These are phyloP conservation scores for Penicillium expansum DNA, from an alignment of 2,329 filamentous ascomycete species.

Conservation along the genomic window DNA sequence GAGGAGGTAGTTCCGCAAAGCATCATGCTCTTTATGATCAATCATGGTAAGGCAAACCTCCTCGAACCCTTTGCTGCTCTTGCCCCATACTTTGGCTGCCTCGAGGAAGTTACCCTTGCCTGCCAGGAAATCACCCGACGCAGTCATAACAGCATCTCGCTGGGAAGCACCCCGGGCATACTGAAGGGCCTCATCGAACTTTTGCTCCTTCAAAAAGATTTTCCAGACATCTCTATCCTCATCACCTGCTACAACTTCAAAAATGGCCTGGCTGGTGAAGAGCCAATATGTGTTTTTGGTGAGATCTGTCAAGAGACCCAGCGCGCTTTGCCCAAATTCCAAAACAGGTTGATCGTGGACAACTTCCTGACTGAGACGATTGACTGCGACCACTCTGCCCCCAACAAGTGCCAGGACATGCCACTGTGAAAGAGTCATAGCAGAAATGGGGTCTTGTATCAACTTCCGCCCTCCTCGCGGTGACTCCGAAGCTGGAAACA, in stretches of 20 bases:
- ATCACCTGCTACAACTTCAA: constrained; percentile 85
- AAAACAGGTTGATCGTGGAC: constrained; percentile 87
- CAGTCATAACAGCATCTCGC: constrained; percentile 86
- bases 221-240: constrained; percentile 94
- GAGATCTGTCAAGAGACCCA: constrained; percentile 84
- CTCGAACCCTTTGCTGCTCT: constrained; percentile 95
- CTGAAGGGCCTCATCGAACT: constrained; percentile 83
- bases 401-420: constrained; percentile 84
- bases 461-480: constrained; percentile 63
- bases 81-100: constrained; percentile 85
- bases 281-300: constrained; percentile 98
- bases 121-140: constrained; percentile 84
- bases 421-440: constrained; percentile 87
- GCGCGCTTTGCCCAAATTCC: constrained; percentile 70
- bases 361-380: constrained; percentile 78
- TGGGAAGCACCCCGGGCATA: constrained; percentile 78
- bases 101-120: constrained; percentile 78
- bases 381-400: constrained; percentile 77
- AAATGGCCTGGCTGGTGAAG: constrained; percentile 86
- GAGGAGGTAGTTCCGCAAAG: constrained; percentile 81
- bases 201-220: constrained; percentile 80
- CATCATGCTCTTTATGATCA: constrained; percentile 85
- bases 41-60: constrained; percentile 91
- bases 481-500: constrained; percentile 67
- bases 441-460: constrained; percentile 69